Conservation (phyloP, 805 yeast species). For the Wickerhamiella australiensis region DNA sequence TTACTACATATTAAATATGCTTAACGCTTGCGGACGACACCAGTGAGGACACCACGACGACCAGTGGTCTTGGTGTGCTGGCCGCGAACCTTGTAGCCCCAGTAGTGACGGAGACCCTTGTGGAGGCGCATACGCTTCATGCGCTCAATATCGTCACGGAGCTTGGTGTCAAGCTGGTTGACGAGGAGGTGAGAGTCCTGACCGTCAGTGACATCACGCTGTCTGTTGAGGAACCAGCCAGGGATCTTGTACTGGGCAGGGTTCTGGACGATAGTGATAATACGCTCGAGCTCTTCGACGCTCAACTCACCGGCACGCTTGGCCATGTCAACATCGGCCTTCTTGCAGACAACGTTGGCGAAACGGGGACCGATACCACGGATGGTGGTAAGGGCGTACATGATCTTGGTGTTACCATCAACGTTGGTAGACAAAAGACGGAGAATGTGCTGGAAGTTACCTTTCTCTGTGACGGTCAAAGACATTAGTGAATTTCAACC, state of each 20-base stretch:
- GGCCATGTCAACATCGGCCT: conserved; percentile 96
- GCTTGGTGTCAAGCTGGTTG: conserved; percentile 97
- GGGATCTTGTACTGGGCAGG: conserved; percentile 99
- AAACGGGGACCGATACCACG: conserved; percentile 99
- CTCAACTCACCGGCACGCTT: conserved; percentile 99
- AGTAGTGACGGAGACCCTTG: conserved; percentile 99
- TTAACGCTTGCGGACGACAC: conserved; percentile 33
- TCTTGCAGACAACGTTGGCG: conserved; percentile 99
- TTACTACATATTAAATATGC: conserved; percentile 12
- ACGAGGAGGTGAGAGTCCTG: conserved; percentile 98
- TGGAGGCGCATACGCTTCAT: conserved; percentile 99
- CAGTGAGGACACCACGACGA: conserved; percentile 58
- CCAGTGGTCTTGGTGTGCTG: conserved; percentile 99
- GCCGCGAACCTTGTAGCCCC: conserved; percentile 99
- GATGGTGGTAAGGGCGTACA: conserved; percentile 99
- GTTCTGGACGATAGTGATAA: conserved; percentile 99
- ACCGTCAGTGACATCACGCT: conserved; percentile 96
- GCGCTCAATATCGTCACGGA: conserved; percentile 99
- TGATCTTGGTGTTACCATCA: conserved; percentile 99
- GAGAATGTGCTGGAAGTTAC: conserved; percentile 99
- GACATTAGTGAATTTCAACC: conserved; percentile 48
- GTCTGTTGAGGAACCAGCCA: conserved; percentile 99
- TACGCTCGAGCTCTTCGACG: conserved; percentile 99
- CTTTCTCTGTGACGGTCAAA: conserved; percentile 97
- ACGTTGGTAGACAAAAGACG: conserved; percentile 99